These are phyloP conservation scores for Chionographis japonica DNA, from an alignment of 106 monocot species.

Conservation along the genomic window DNA sequence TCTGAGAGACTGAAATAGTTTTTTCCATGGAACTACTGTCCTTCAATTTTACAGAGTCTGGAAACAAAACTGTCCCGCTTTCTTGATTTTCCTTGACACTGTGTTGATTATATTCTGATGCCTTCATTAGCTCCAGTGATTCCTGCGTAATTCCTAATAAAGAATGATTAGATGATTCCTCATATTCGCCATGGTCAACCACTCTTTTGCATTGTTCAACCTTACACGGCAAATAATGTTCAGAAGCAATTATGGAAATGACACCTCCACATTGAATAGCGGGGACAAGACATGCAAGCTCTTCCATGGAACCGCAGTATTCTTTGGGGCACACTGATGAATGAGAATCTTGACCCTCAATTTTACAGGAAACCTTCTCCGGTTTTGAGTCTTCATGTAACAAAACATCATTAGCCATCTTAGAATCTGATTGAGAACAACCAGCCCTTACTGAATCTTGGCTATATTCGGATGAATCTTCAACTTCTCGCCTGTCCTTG, in stretches of 20 bases:
- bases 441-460: constrained; percentile 15
- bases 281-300: background rate
- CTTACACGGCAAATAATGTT: background rate
- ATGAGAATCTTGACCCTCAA: background rate
- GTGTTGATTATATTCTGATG: background rate
- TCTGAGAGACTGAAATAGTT: background rate
- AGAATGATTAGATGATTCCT: constrained; percentile 8
- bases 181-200: background rate
- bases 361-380: constrained; percentile 4
- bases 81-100: constrained; percentile 1
- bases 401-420: constrained; percentile 3
- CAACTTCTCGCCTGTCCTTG: constrained; percentile 17
- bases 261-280: background rate
- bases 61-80: background rate
- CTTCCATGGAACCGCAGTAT: constrained; percentile 1
- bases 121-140: background rate
- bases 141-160: background rate
- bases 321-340: constrained; percentile 1
- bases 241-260: background rate
- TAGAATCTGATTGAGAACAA: constrained; percentile 20
- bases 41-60: constrained; percentile 9
- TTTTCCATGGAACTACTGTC: background rate
- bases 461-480: constrained; percentile 25
- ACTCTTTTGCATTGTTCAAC: background rate
- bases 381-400: constrained; percentile 5